Evolutionary conservation across 306 rosid species (phyloP).

Genomic region (Canavalia ensiformis): DNA sequence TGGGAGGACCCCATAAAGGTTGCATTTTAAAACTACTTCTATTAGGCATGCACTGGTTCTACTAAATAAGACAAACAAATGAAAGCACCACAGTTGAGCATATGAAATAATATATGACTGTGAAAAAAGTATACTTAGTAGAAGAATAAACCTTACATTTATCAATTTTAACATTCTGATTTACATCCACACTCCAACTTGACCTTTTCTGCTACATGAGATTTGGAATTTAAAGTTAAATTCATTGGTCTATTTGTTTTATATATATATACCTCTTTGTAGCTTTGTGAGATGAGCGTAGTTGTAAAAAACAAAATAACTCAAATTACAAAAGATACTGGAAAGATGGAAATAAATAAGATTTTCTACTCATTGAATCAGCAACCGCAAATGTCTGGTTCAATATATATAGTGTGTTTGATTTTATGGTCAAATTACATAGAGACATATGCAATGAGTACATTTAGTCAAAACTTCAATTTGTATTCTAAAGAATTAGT

Average conservation of each 20-base stretch:
- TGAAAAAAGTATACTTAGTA: not conserved
- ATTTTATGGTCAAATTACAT: too few relatives aligned
- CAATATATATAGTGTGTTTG: too few relatives aligned
- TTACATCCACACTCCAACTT: too few relatives aligned
- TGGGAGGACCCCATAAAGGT: constrained; percentile 65
- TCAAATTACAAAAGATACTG: constrained; percentile 63
- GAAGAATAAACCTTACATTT: constrained; percentile 74
- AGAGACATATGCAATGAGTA: too few relatives aligned
- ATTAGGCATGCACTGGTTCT: constrained; percentile 72
- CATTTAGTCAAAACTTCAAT: too few relatives aligned
- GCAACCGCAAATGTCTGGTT: constrained; percentile 54
- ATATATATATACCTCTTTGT: too few relatives aligned
- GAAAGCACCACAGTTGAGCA: constrained; percentile 41
- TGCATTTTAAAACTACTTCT: constrained; percentile 78
- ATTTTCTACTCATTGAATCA: constrained; percentile 56
- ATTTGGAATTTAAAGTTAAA: too few relatives aligned
- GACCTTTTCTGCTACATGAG: too few relatives aligned
- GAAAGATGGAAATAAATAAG: constrained; percentile 60
- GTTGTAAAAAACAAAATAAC: constrained; percentile 53
- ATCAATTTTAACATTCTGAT: constrained; percentile 39
- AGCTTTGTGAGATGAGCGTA: too few relatives aligned
- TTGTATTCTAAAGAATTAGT: too few relatives aligned
- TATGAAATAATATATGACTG: too few relatives aligned
- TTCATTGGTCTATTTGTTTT: too few relatives aligned
- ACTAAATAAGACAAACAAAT: constrained; percentile 61